Percentiles rank a stretch among this genome's conserved stretches.
Evolutionary conservation across 371 early-diverging fungal genomes (phyloP).

Genomic region (Syncephalastrum racemosum): DNA sequence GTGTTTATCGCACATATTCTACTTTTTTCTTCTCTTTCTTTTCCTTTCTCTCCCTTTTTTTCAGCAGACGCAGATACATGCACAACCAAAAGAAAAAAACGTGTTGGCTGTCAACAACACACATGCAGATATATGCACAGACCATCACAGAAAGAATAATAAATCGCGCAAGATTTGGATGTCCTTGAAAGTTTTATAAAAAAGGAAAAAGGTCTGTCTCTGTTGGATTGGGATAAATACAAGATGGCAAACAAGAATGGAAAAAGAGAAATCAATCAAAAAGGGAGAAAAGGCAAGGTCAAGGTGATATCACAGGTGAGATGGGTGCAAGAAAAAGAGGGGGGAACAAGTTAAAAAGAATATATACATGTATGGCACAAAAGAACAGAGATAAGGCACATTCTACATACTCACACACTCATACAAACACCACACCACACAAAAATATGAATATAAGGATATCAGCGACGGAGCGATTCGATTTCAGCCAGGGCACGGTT

Average conservation of each 20-base stretch:
- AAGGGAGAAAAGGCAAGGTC: background rate
- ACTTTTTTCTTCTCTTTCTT: no score
- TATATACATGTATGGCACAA: no score
- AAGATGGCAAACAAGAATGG: conserved; percentile 1
- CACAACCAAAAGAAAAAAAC: background rate
- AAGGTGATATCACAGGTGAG: no score
- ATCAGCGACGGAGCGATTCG: background rate
- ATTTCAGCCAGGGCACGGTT: conserved; percentile 9
- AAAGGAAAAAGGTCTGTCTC: conserved; percentile 3
- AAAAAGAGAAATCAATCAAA: background rate
- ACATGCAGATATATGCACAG: conserved; percentile 1
- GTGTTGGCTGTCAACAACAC: conserved; percentile 1
- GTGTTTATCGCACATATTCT: no score
- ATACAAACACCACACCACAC: background rate
- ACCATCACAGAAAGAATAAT: background rate
- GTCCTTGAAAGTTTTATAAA: conserved; percentile 3
- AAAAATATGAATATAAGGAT: background rate
- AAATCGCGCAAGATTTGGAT: conserved; percentile 1
- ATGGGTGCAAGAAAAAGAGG: no score
- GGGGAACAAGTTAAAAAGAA: no score
- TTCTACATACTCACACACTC: no score
- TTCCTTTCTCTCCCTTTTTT: no score
- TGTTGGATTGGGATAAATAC: background rate
- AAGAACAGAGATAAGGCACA: no score
- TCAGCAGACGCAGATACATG: no score